Evolutionary conservation across 208 protist species (phyloP), one percentile per base, ranked within the genome.

Genomic region (Trichomonas vaginalis): DNA sequence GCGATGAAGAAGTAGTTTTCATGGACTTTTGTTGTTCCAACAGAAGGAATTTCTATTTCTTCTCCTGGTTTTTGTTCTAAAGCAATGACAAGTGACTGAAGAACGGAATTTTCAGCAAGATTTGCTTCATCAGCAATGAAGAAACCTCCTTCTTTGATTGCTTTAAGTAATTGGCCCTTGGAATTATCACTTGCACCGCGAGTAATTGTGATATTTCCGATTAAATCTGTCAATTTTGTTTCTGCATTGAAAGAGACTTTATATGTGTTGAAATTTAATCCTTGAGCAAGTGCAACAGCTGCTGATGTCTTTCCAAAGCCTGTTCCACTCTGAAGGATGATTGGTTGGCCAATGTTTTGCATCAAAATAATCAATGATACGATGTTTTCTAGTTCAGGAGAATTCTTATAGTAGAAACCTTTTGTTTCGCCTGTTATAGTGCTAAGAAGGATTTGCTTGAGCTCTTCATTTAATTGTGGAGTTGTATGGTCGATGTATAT

Each of bases 91-190:
- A 92, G 37, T 39, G 86, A 51, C 45, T 92, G 40, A 35, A 92
- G 42, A 39, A 48, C 8, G 12, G 15, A 8, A 21, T 2, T 48
- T 15, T 27, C 4, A 14, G 86, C 40, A 39, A 92, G 45, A 92
- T 92, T 92, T 12, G 46, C 8, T 51, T 92, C 86, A 92, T 92
- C 86, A 14, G 86, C 86, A 92, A 92, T 92, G 37, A 92, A 92
- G 6, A 39, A n/a, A n/a, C 6, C 17, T 8, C 86, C 86, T 35
- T 56, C 27, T 42, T 35, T 51, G 40, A 92, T 92, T 21, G 86
- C 12, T 1, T 3, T 2, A 12, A 45, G 0, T 49, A 92, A 47
- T 37, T 23, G 15, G 0, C 86, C 86, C 23, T 92, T 35, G 21
- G 42, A 15, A 49, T 35, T 23, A 92, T 51, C 40, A 51, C 32